Evolutionary conservation across 2,329 filamentous ascomycete species (phyloP).

Genomic region (Fusarium sublunatum): DNA sequence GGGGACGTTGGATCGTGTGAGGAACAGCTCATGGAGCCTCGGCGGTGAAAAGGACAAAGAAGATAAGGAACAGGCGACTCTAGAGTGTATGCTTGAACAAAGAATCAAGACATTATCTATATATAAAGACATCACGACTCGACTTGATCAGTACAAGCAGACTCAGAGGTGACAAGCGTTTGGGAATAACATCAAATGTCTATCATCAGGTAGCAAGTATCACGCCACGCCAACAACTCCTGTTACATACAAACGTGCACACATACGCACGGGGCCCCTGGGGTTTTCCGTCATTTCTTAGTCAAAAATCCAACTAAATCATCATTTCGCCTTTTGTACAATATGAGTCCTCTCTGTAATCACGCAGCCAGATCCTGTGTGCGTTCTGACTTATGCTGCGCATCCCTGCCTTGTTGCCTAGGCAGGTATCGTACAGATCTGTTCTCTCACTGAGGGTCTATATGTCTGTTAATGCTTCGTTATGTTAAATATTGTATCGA

Average conservation of each 20-base stretch:
- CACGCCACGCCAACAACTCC: conserved; percentile 25
- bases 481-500: conserved; percentile 16
- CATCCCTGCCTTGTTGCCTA: conserved; percentile 5
- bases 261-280: conserved; percentile 8
- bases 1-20: conserved; percentile 28
- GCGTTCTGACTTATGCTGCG: too few species aligned
- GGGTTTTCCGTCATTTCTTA: conserved; percentile 10
- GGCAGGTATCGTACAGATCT: conserved; percentile 19
- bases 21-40: conserved; percentile 35
- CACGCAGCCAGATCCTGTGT: conserved; percentile 5
- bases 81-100: not conserved
- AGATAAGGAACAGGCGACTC: not conserved
- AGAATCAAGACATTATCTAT: not conserved
- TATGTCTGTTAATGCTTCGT: conserved; percentile 29
- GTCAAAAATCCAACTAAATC: conserved; percentile 9
- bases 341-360: conserved; percentile 3
- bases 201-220: conserved; percentile 11
- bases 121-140: not conserved
- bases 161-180: not conserved
- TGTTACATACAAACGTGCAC: conserved; percentile 4
- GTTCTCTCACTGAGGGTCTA: conserved; percentile 27
- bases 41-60: conserved; percentile 16
- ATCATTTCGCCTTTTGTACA: conserved; percentile 32
- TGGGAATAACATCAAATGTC: conserved; percentile 1
- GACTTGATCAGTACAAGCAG: not conserved